These are phyloP conservation scores for Trichoderma citrinoviride DNA, from an alignment of 2,329 filamentous ascomycete genomes.

Conservation along the genomic window DNA sequence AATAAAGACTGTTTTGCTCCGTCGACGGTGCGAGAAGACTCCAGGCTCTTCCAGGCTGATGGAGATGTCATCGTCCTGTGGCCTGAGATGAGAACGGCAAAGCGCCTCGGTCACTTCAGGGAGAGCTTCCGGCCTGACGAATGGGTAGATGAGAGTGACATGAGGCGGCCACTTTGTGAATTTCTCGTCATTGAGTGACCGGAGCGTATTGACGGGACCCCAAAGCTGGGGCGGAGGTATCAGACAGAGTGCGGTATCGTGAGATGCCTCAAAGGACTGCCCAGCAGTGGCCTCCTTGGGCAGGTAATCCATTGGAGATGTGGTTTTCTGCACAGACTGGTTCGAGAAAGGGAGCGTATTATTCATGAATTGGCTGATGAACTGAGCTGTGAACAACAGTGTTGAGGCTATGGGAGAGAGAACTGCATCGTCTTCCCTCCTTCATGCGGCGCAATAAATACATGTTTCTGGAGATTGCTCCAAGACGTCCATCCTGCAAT, in stretches of 20 bases:
- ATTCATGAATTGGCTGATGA: not conserved
- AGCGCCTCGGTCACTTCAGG: conserved; percentile 39
- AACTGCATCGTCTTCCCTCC: not conserved
- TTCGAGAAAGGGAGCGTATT: not conserved
- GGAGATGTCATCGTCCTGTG: conserved; percentile 18
- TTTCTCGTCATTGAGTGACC: conserved; percentile 61
- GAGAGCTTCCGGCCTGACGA: conserved; percentile 51
- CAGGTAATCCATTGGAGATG: not conserved
- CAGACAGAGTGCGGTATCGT: conserved; percentile 61
- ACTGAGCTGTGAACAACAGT: not conserved
- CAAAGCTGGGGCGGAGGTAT: conserved; percentile 52
- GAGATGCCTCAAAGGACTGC: conserved; percentile 22
- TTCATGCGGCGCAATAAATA: not conserved
- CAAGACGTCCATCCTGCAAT: not conserved
- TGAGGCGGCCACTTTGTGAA: conserved; percentile 64
- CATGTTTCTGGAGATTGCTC: not conserved
- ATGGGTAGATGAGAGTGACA: conserved; percentile 65
- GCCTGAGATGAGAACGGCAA: conserved; percentile 21
- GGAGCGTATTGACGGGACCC: conserved; percentile 51
- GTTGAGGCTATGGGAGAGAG: not conserved
- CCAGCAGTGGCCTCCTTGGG: not conserved
- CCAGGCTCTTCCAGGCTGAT: conserved; percentile 43
- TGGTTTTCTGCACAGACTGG: not conserved
- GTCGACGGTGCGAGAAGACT: conserved; percentile 46
- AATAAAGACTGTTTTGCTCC: conserved; percentile 51